Conservation (phyloP, 2,329 filamentous ascomycete species). For the Pseudocercospora cruenta region DNA sequence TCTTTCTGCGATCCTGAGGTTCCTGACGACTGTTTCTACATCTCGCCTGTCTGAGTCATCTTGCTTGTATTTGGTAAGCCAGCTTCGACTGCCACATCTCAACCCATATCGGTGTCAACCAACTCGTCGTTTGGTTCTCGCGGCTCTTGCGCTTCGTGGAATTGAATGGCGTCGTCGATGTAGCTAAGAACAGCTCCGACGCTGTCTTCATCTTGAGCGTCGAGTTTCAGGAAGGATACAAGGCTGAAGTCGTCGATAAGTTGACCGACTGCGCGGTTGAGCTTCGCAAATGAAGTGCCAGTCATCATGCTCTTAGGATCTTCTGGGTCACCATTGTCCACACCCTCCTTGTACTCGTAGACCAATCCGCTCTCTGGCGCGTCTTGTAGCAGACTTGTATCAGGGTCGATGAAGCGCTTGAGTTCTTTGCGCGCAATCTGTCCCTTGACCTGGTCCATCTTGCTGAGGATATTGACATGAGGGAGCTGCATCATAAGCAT, state of each 20-base stretch:
- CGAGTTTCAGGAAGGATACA: slow-evolving; percentile 90
- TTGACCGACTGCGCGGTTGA: slow-evolving; percentile 86
- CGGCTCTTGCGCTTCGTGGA: slow-evolving; percentile 89
- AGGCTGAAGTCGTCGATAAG: slow-evolving; percentile 98
- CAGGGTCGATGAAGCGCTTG: slow-evolving; percentile 87
- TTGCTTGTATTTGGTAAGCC: background rate
- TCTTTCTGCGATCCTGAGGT: background rate
- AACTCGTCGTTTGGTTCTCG: slow-evolving; percentile 72
- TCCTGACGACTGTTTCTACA: background rate
- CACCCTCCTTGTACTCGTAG: slow-evolving; percentile 44
- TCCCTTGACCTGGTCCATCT: slow-evolving; percentile 95
- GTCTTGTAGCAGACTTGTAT: slow-evolving; percentile 79
- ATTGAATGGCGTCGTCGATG: slow-evolving; percentile 93
- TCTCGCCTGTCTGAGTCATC: background rate
- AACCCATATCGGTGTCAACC: slow-evolving; percentile 58
- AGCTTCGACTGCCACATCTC: slow-evolving; percentile 20
- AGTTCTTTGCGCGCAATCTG: slow-evolving; percentile 85
- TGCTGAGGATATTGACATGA: slow-evolving; percentile 93
- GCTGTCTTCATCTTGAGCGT: slow-evolving; percentile 90
- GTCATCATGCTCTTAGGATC: slow-evolving; percentile 74
- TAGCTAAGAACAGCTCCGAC: slow-evolving; percentile 82
- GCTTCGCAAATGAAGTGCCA: slow-evolving; percentile 75
- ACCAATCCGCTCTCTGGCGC: slow-evolving; percentile 62
- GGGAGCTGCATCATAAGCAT: slow-evolving; percentile 99
- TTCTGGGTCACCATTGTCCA: slow-evolving; percentile 59